Conservation (phyloP, 345 rosid genomes). For the Salix suchowensis region DNA sequence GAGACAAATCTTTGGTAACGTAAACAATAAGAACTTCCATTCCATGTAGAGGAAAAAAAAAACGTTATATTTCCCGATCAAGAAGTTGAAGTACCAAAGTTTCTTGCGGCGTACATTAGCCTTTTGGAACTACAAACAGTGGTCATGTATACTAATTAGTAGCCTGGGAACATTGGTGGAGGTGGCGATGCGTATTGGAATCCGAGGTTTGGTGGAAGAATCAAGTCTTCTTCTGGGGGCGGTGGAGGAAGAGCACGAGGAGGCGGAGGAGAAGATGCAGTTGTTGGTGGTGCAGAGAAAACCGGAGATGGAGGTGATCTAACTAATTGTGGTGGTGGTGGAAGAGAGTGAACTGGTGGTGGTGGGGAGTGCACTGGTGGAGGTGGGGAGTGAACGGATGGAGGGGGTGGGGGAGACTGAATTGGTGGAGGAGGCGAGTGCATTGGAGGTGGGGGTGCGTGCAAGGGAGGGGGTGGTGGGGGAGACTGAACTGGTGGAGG, state of each 20-base stretch:
- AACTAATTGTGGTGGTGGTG: constrained; percentile 14
- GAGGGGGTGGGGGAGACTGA: constrained; percentile 14
- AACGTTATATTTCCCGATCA: background rate
- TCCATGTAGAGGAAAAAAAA: background rate
- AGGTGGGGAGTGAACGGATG: constrained; percentile 16
- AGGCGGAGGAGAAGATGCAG: constrained; percentile 10
- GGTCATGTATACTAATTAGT: constrained; percentile 29
- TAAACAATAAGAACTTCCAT: background rate
- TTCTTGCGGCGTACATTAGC: background rate
- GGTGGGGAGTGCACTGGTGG: constrained; percentile 23
- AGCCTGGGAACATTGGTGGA: constrained; percentile 70
- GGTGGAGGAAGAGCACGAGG: constrained; percentile 5
- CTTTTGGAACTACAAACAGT: background rate
- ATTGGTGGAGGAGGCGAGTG: constrained; percentile 1
- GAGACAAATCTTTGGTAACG: background rate
- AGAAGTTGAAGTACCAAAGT: background rate
- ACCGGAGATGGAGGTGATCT: constrained; percentile 1
- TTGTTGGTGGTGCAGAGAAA: background rate
- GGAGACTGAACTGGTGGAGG: constrained; percentile 8
- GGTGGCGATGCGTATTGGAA: constrained; percentile 72
- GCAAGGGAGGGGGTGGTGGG: constrained; percentile 4
- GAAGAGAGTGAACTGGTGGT: constrained; percentile 15
- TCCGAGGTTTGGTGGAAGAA: constrained; percentile 59
- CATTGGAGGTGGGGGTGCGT: constrained; percentile 9
- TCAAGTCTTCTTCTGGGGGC: constrained; percentile 21